Conservation (phyloP, 2,329 filamentous ascomycete species). For the Raffaelea deltoideospora region DNA sequence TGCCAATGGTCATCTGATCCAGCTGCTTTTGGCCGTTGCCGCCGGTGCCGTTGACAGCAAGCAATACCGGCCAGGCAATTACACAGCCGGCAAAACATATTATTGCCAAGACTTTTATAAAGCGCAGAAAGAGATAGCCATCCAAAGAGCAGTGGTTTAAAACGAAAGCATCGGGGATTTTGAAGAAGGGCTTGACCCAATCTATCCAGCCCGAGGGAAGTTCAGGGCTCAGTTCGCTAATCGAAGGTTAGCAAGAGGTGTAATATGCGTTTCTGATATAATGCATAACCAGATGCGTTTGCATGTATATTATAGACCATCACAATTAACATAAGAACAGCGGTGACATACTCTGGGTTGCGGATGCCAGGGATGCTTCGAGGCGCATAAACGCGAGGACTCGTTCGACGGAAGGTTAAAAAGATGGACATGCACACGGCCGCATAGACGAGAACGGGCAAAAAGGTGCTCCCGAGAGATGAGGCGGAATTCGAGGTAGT, state of each 20-base stretch:
- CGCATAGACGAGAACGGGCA: constrained; percentile 35
- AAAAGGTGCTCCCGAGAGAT: constrained; percentile 32
- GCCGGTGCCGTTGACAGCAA: constrained; percentile 73
- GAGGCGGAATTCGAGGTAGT: constrained; percentile 25
- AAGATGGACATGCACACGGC: constrained; percentile 35
- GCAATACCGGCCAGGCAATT: constrained; percentile 77
- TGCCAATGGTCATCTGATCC: constrained; percentile 39
- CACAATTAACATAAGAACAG: constrained; percentile 30
- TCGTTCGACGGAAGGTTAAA: constrained; percentile 29
- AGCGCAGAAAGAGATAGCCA: constrained; percentile 75
- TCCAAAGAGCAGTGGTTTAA: constrained; percentile 82
- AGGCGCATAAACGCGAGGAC: constrained; percentile 39
- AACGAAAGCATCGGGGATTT: constrained; percentile 57
- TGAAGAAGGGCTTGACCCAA: constrained; percentile 49
- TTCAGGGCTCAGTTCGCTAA: constrained; percentile 40
- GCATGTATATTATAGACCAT: background rate
- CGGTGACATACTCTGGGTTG: constrained; percentile 34
- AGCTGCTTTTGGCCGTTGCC: constrained; percentile 51
- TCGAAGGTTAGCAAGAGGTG: no score
- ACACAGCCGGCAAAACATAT: constrained; percentile 67
- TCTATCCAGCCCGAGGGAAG: constrained; percentile 42
- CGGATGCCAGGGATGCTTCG: constrained; percentile 34
- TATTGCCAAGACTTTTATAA: constrained; percentile 59
- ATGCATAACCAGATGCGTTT: background rate
- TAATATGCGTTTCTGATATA: no score